These are phyloP conservation scores for Alliaria petiolata DNA, from an alignment of 345 rosid genomes.

Conservation along the genomic window DNA sequence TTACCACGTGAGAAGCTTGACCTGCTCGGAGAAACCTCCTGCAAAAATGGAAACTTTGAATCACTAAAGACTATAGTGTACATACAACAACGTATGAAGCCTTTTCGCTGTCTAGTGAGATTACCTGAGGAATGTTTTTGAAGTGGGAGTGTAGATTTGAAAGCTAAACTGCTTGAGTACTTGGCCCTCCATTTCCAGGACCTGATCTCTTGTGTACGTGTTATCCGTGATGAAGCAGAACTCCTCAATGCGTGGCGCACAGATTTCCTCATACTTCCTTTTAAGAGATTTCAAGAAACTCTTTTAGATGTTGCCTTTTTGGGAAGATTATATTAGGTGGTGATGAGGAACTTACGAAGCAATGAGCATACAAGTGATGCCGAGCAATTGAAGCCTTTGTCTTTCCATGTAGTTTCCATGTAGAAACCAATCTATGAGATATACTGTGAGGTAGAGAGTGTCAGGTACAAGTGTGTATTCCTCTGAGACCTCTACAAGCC, in stretches of 20 bases:
- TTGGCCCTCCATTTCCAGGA: slow-evolving; percentile 63
- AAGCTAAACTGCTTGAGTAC: slow-evolving; percentile 69
- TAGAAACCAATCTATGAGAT: slow-evolving; percentile 79
- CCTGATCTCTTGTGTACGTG: slow-evolving; percentile 74
- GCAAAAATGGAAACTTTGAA: slow-evolving; percentile 29
- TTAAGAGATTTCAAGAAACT: slow-evolving; percentile 12
- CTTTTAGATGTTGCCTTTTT: slow-evolving; percentile 1
- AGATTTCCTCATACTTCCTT: slow-evolving; percentile 85
- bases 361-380: slow-evolving; percentile 91
- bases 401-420: slow-evolving; percentile 64
- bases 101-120: background rate
- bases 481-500: slow-evolving; percentile 99
- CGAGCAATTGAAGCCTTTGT: slow-evolving; percentile 82
- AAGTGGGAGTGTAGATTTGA: slow-evolving; percentile 62
- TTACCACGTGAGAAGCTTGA: slow-evolving; percentile 70
- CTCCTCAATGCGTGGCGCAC: slow-evolving; percentile 81
- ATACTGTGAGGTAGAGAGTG: slow-evolving; percentile 83
- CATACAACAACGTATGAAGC: background rate
- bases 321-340: background rate
- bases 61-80: background rate
- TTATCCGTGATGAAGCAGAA: slow-evolving; percentile 91
- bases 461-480: slow-evolving; percentile 86
- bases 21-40: slow-evolving; percentile 94
- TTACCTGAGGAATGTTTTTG: slow-evolving; percentile 89
- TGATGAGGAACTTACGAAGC: slow-evolving; percentile 70